Conservation (phyloP, 768 basidiomycete species). For the Filobasidium floriforme region DNA sequence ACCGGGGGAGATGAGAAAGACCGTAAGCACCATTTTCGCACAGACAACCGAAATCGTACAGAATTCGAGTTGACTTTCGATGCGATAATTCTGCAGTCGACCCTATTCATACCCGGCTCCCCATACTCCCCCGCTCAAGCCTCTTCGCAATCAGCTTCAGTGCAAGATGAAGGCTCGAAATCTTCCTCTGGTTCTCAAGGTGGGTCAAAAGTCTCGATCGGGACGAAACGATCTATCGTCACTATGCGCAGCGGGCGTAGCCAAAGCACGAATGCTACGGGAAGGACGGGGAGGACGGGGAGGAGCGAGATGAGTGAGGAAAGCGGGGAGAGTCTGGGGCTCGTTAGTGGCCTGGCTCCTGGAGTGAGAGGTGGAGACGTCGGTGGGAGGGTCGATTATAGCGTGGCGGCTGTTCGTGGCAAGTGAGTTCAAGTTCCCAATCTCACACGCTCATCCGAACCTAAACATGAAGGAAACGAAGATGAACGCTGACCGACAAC, state of each 20-base stretch:
- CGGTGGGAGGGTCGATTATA: too few species aligned
- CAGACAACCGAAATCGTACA: too few species aligned
- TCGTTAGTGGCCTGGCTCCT: too few species aligned
- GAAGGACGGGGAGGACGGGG: too few species aligned
- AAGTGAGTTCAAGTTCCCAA: not conserved
- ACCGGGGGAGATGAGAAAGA: not conserved
- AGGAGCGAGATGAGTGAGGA: not conserved
- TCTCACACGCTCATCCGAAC: too few species aligned
- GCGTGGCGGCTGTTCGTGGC: not conserved
- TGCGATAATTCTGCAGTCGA: not conserved
- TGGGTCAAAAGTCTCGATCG: not conserved
- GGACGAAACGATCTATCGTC: too few species aligned
- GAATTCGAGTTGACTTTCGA: not conserved
- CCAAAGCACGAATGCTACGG: too few species aligned
- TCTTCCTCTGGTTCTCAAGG: not conserved
- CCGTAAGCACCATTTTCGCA: not conserved
- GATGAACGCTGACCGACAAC: too few species aligned
- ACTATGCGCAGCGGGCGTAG: too few species aligned
- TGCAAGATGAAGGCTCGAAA: not conserved
- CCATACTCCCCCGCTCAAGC: conserved; percentile 7
- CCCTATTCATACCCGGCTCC: not conserved
- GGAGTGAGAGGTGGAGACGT: too few species aligned
- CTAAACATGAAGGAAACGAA: too few species aligned
- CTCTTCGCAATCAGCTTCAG: not conserved
- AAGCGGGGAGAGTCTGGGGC: conserved; percentile 1